Evolutionary conservation across 2,329 filamentous ascomycete genomes (phyloP), one percentile per base, ranked within the genome.

Genomic region (Emericellopsis atlantica): DNA sequence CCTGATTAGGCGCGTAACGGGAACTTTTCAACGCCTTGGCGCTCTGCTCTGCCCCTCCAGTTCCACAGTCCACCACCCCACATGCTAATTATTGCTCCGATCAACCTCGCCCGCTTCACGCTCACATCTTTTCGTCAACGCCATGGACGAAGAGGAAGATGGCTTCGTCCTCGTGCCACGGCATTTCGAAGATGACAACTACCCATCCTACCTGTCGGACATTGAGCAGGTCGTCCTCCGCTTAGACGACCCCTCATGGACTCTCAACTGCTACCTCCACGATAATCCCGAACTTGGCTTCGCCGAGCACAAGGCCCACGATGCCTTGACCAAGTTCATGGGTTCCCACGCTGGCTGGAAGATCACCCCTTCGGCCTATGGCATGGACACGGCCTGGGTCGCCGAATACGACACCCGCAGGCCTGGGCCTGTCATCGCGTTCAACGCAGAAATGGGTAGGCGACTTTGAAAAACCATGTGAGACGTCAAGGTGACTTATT

Each of bases 201-300:
- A 4, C 4, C 15, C 34, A 9, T 16, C 23, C 8, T 43, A 34
- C 37, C 24, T 45, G 12, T 9, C 24, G 9, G 42, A 43, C 12
- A 41, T 45, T 15, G 41, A 43, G 29, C 15, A 21, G 3, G 40
- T 37, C 78, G 46, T 84, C 84, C 54, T 84, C 76, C 50, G 83
- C 74, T 51, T 81, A 76, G 51, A 74, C 81, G 5, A 80, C 9
- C 32, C 26, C 9, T 14, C 37, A 15, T 43, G 66, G 7, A 69
- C 66, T 42, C 66, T 64, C 3, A 82, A 48, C 9, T 82, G 58
- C 41, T 67, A 64, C 23, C 57, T 69, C n/a, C 65, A 67, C 48
- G 59, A 61, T 34, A 56, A 68, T 36, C 65, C 65, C 0, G 65
- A 69, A 46, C 50, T 64, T 5, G 59, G 55, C 5, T 67, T 59